Conservation (phyloP, 331 rosid species). For the Saraca asoca region DNA sequence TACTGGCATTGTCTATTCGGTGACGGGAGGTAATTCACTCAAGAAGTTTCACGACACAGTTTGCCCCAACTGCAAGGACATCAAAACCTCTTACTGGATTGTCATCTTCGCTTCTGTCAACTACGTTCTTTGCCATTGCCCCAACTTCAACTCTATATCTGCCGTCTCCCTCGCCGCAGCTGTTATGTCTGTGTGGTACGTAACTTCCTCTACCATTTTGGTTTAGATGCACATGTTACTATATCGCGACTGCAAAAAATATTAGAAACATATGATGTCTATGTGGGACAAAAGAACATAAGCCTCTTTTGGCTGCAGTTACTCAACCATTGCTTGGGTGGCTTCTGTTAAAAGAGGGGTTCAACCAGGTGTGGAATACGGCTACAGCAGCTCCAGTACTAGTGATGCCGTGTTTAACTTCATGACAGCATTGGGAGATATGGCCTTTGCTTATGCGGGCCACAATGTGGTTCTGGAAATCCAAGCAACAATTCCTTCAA, state of each 20-base stretch:
- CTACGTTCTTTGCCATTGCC: slow-evolving; percentile 64
- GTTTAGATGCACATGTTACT: too few species aligned
- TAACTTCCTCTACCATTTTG: neutral
- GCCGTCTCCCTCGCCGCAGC: slow-evolving; percentile 67
- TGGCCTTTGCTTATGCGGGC: slow-evolving; percentile 54
- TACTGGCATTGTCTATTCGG: slow-evolving; percentile 55
- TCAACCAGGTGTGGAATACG: slow-evolving; percentile 44
- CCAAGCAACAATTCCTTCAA: slow-evolving; percentile 52
- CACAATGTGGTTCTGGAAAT: slow-evolving; percentile 51
- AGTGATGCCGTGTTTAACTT: slow-evolving; percentile 34
- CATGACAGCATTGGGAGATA: slow-evolving; percentile 36
- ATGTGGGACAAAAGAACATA: too few species aligned
- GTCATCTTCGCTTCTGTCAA: slow-evolving; percentile 53
- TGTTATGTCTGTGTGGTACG: slow-evolving; percentile 67
- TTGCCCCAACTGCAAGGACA: slow-evolving; percentile 44
- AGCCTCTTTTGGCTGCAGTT: slow-evolving; percentile 36
- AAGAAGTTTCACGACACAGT: slow-evolving; percentile 44
- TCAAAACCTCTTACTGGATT: slow-evolving; percentile 54
- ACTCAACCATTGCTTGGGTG: slow-evolving; percentile 77
- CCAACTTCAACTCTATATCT: slow-evolving; percentile 72
- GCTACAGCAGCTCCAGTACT: slow-evolving; percentile 14
- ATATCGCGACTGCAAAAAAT: too few species aligned
- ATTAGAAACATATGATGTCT: too few species aligned
- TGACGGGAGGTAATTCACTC: slow-evolving; percentile 54
- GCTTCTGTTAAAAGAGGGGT: slow-evolving; percentile 51